These are phyloP conservation scores for Gamsiella multidivaricata DNA, from an alignment of 192 early-diverging fungal genomes.

Conservation along the genomic window DNA sequence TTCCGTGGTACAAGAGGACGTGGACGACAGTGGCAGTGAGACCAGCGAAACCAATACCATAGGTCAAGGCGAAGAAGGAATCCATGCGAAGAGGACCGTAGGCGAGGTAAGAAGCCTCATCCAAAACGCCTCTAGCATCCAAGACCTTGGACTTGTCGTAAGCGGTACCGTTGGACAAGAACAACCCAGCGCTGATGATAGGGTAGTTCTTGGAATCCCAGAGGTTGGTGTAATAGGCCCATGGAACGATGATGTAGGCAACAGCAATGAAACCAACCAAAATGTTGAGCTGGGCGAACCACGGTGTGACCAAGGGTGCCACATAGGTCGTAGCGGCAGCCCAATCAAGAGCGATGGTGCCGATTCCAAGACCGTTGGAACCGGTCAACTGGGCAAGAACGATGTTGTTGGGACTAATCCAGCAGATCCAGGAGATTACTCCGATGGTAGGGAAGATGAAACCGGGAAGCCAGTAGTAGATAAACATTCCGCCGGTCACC, in stretches of 20 bases:
- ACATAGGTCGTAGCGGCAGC: slow-evolving; percentile 53
- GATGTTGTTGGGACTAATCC: slow-evolving; percentile 56
- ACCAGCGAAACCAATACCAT: slow-evolving; percentile 62
- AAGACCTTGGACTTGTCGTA: slow-evolving; percentile 51
- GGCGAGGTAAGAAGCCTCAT: slow-evolving; percentile 46
- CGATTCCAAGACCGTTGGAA: too few relatives aligned
- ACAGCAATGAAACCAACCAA: slow-evolving; percentile 57
- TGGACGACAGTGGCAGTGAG: slow-evolving; percentile 67
- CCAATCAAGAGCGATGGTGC: slow-evolving; percentile 70
- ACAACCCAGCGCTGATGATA: slow-evolving; percentile 50
- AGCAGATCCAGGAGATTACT: slow-evolving; percentile 63
- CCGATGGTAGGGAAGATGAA: too few relatives aligned
- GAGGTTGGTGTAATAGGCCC: slow-evolving; percentile 56
- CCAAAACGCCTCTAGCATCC: slow-evolving; percentile 44
- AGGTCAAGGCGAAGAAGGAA: too few relatives aligned
- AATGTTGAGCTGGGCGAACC: slow-evolving; percentile 59
- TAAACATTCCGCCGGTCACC: slow-evolving; percentile 56
- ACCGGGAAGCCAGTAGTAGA: slow-evolving; percentile 70
- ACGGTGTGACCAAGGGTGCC: slow-evolving; percentile 54
- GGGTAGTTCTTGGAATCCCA: slow-evolving; percentile 55
- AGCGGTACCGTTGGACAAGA: slow-evolving; percentile 19
- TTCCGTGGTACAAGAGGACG: slow-evolving; percentile 67
- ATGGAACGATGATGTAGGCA: slow-evolving; percentile 61
- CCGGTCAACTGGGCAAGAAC: too few relatives aligned
- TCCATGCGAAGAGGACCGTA: slow-evolving; percentile 50